A percentile compares a stretch with the other conserved stretches of the same genome.
Evolutionary conservation across 139 green algal genomes (phyloP).

Genomic region (Coelastrella sp.): DNA sequence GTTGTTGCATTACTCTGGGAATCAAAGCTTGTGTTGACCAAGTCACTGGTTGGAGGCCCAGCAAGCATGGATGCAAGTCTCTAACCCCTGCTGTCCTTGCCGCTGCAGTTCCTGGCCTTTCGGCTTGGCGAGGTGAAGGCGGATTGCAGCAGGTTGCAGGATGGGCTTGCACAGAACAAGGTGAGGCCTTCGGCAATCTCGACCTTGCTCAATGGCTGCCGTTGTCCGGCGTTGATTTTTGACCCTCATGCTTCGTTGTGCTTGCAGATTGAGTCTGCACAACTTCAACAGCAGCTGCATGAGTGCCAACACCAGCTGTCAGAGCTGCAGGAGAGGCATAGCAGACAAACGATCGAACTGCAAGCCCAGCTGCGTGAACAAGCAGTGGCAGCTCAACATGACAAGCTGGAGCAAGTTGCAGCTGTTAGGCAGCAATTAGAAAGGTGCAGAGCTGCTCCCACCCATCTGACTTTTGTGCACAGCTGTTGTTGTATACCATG

Average conservation of each 20-base stretch:
- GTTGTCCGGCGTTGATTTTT: too few species aligned
- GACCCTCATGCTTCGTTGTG: neutral
- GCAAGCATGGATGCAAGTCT: too few species aligned
- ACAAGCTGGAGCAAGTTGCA: conserved; percentile 62
- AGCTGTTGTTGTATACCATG: neutral
- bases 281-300: conserved; percentile 35
- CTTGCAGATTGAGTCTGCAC: neutral
- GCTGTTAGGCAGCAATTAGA: conserved; percentile 63
- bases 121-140: conserved; percentile 81
- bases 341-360: conserved; percentile 70
- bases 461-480: too few species aligned
- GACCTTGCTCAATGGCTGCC: too few species aligned
- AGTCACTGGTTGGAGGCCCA: neutral
- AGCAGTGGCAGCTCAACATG: conserved; percentile 68
- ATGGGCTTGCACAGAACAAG: conserved; percentile 58
- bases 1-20: too few species aligned
- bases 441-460: too few species aligned
- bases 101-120: conserved; percentile 83
- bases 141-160: conserved; percentile 55
- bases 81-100: too few species aligned
- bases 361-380: conserved; percentile 57
- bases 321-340: conserved; percentile 65
- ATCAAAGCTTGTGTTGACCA: too few species aligned
- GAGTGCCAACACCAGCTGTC: conserved; percentile 60
- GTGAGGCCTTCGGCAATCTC: conserved; percentile 37